These are phyloP conservation scores for Chlorella variabilis DNA, from an alignment of 163 green algal species.

Conservation along the genomic window DNA sequence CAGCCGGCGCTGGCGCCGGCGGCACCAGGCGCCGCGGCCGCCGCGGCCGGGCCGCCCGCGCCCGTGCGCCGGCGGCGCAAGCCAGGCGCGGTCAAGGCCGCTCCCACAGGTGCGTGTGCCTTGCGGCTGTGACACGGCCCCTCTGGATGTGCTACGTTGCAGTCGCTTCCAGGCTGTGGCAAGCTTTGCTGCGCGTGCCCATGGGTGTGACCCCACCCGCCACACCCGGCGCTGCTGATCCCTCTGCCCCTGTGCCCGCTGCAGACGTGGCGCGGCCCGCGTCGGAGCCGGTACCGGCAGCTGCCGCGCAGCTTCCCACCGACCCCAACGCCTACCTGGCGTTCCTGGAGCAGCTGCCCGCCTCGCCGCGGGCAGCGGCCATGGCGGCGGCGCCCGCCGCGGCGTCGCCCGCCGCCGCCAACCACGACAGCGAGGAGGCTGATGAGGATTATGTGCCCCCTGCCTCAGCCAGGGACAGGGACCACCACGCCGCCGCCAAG, in stretches of 20 bases:
- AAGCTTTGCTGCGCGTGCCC: too few species aligned
- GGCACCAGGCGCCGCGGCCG: background rate
- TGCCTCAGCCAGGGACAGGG: background rate
- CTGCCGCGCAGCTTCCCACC: background rate
- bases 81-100: background rate
- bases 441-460: constrained; percentile 30
- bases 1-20: background rate
- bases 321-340: constrained; percentile 27
- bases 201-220: too few species aligned
- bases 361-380: background rate
- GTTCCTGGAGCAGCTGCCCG: constrained; percentile 9
- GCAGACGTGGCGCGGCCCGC: background rate
- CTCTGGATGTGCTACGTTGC: background rate
- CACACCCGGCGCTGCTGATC: too few species aligned
- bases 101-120: constrained; percentile 9
- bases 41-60: background rate
- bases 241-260: too few species aligned
- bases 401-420: background rate
- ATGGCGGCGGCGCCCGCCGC: background rate
- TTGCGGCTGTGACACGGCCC: too few species aligned
- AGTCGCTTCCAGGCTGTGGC: background rate
- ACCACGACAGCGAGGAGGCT: constrained; percentile 3
- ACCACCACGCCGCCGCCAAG: background rate
- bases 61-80: constrained; percentile 14
- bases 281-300: background rate